phyloP scores from a whole-genome alignment of 2,329 filamentous ascomycete genomes.

The Hymenoscyphus linearis region DNA sequence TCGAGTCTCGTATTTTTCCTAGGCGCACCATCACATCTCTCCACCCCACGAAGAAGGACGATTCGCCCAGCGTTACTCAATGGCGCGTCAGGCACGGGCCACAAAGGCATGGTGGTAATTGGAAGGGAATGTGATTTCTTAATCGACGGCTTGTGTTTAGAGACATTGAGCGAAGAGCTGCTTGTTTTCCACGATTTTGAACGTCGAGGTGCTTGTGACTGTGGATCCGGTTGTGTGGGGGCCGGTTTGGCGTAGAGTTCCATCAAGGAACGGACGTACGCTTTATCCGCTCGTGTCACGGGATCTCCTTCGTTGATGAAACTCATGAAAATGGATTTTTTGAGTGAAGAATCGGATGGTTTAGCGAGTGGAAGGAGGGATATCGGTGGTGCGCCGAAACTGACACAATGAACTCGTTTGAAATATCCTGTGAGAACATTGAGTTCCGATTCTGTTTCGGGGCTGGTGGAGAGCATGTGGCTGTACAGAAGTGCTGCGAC shows the following conservation, averaged over 20 bases:
- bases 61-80: conserved; percentile 67
- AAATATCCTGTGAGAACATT: conserved; percentile 65
- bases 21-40: conserved; percentile 34
- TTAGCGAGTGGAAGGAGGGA: conserved; percentile 64
- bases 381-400: conserved; percentile 78
- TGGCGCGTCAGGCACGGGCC: conserved; percentile 60
- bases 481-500: conserved; percentile 74
- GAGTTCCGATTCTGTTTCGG: conserved; percentile 58
- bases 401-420: conserved; percentile 76
- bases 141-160: conserved; percentile 18
- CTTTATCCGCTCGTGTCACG: conserved; percentile 69
- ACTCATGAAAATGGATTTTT: conserved; percentile 69
- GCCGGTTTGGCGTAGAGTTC: conserved; percentile 61
- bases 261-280: conserved; percentile 67
- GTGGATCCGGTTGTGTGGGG: conserved; percentile 14
- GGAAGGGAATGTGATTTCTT: conserved; percentile 21
- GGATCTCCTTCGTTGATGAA: conserved; percentile 87
- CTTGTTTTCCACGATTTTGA: conserved; percentile 18
- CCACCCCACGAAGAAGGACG: conserved; percentile 56
- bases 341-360: conserved; percentile 43
- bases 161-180: conserved; percentile 15
- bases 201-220: not conserved
- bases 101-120: conserved; percentile 38
- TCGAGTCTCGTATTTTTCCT: conserved; percentile 43
- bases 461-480: conserved; percentile 66